Evolutionary conservation across 129 eudicot species (phyloP), one percentile per base, ranked within the genome.

Genomic region (Rutidosis leptorrhynchoides): DNA sequence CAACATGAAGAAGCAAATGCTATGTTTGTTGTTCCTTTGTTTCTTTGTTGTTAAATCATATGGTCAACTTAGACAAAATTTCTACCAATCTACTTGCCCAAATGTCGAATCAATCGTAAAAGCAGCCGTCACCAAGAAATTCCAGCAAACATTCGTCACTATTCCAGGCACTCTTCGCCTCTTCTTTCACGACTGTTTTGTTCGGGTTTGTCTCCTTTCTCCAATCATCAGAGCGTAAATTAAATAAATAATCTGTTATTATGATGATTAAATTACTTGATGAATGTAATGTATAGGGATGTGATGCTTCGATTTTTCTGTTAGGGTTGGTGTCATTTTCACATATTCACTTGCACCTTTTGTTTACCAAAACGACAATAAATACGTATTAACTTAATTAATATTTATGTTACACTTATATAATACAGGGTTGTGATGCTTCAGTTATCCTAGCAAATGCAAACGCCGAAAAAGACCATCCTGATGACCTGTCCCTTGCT

Each of bases 151-250:
- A 2, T 64, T 83, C 35, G 83, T 83, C 42, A 89, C 96, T 1
- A 90, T 81, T 69, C 90, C 96, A 4, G 93, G 80, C 73, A 86
- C 89, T 56, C 86, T 86, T 51, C 79, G 95, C 33, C 89, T 86
- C 79, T 83, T 86, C 72, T 86, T 89, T 48, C 96, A 89, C 45
- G 96, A 89, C 60, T 89, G 96, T 66, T 77, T 85, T 21, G 82
- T 88, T 55, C 76, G 84, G 89, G 93, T 88, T n/a, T 1, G 84
- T 65, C 45, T 45, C 46, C 8, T 12, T 52, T 28, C 30, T 5
- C 16, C 8, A 14, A n/a, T n/a, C n/a, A n/a, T n/a, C n/a, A n/a
- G n/a, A n/a, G n/a, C n/a, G n/a, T n/a, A n/a, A n/a, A n/a, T n/a
- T n/a, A n/a, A n/a, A n/a, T n/a, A n/a, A n/a, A n/a, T n/a, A n/a